Evolutionary conservation across 352 stramenopile species (phyloP).

Genomic region (Globisporangium middletonii): DNA sequence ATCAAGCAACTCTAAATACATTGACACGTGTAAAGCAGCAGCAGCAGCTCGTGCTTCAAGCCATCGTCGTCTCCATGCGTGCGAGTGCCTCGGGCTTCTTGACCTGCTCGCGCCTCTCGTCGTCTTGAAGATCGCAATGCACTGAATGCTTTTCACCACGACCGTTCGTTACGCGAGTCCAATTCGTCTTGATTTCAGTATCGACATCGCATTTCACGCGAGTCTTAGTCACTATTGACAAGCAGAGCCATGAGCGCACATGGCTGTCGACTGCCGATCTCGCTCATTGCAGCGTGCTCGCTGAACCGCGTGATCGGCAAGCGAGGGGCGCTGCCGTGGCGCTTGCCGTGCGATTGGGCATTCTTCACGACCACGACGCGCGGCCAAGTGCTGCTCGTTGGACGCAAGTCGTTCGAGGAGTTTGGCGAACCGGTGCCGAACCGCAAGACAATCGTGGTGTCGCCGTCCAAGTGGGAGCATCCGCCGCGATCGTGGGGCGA

Average conservation of each 20-base stretch:
- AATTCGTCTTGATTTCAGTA: too few species aligned
- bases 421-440: slow-evolving; percentile 36
- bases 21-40: background rate
- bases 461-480: slow-evolving; percentile 10
- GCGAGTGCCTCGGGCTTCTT: too few species aligned
- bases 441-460: slow-evolving; percentile 60
- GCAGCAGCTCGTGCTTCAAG: background rate
- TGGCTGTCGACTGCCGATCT: slow-evolving; percentile 25
- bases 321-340: slow-evolving; percentile 48
- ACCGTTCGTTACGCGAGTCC: too few species aligned
- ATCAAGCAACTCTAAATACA: slow-evolving; percentile 7
- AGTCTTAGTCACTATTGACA: too few species aligned
- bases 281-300: slow-evolving; percentile 64
- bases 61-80: background rate
- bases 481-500: slow-evolving; percentile 12
- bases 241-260: too few species aligned
- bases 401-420: slow-evolving; percentile 51
- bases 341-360: slow-evolving; percentile 55
- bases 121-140: too few species aligned
- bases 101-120: too few species aligned
- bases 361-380: slow-evolving; percentile 57
- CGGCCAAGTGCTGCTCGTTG: slow-evolving; percentile 56
- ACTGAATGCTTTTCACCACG: too few species aligned
- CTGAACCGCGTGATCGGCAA: slow-evolving; percentile 63
- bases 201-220: too few species aligned